Base-by-base conservation (phyloP, 805 yeast species). In the Yamadazyma takamatsuzukensis region DNA sequence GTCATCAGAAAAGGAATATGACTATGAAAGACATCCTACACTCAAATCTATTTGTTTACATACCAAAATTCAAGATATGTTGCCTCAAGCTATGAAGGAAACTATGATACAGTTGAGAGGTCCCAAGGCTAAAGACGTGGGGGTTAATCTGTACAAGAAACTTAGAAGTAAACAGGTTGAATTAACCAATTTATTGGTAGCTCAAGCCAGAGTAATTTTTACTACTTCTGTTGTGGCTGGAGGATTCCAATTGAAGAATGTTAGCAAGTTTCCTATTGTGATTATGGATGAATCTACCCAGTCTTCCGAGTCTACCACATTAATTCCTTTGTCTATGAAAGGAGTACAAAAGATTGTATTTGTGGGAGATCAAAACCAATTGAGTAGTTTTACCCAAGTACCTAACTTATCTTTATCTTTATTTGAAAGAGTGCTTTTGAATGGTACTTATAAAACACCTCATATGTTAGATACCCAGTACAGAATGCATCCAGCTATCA, bases 261-360 rank as follows among this genome's bases (percentile, higher is more conserved):
- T 80, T 7, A 61, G 66, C 23, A 71, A 67, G 42, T 53, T 72
- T 41, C 86, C 86, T 1, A 78, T 78, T 2, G 83, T 82, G 5
- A 80, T 82, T 19, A 78, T 82, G 83, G 89, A 82, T 60, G 89
- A 82, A 57, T 74, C 85, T 4, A 81, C 88, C 0, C 88, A 81
- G 45, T 78, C 88, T 0, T 76, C 86, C 0, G 90, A 82, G 43
- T 83, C 87, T 5, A 65, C 78, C 1, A 76, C 86, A 0, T 61
- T 82, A 41, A 82, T 82, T 35, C 88, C 89, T 8, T 58, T 82
- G 39, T 78, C 84, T 5, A 72, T 80, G 66, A 72, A 77, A 3
- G 83, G 83, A 11, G 78, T 80, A 31, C 73, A 73, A 33, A 78
- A 74, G 45, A 76, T 81, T 52, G 75, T 80, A 2, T 76, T 82